A percentile compares a stretch with the other conserved stretches of the same genome.
These are phyloP conservation scores for Agaricales sp. DNA, from an alignment of 1,284 basidiomycete genomes.

Conservation along the genomic window DNA sequence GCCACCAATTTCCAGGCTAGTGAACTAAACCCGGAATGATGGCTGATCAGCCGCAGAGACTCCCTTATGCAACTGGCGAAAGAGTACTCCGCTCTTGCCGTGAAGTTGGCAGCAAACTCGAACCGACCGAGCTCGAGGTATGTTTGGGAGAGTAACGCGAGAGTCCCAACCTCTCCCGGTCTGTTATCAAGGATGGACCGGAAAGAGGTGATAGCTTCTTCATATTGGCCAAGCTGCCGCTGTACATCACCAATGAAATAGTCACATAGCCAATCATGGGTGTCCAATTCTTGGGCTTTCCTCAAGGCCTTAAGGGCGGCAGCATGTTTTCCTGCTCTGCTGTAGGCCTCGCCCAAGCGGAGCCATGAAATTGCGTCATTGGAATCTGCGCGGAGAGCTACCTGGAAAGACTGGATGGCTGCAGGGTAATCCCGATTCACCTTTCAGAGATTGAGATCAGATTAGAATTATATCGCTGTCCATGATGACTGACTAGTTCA, in stretches of 20 bases:
- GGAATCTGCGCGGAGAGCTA: slow-evolving; percentile 75
- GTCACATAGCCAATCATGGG: slow-evolving; percentile 74
- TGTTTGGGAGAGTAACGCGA: slow-evolving; percentile 68
- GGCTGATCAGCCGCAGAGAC: slow-evolving; percentile 44
- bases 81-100: slow-evolving; percentile 64
- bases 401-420: slow-evolving; percentile 84
- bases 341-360: slow-evolving; percentile 88
- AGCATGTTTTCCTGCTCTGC: slow-evolving; percentile 76
- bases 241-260: slow-evolving; percentile 87
- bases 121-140: slow-evolving; percentile 63
- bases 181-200: slow-evolving; percentile 43
- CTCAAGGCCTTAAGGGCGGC: slow-evolving; percentile 86
- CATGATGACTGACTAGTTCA: slow-evolving; percentile 59
- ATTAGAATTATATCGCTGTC: slow-evolving; percentile 4
- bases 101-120: slow-evolving; percentile 63
- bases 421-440: slow-evolving; percentile 64
- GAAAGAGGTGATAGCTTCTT: slow-evolving; percentile 67
- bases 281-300: slow-evolving; percentile 60
- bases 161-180: slow-evolving; percentile 62
- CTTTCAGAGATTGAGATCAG: slow-evolving; percentile 26
- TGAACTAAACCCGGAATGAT: slow-evolving; percentile 52
- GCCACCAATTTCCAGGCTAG: slow-evolving; percentile 83
- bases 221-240: slow-evolving; percentile 67
- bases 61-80: slow-evolving; percentile 52
- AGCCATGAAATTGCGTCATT: slow-evolving; percentile 81